These are phyloP conservation scores for Saksenaea oblongispora DNA, from an alignment of 371 early-diverging fungal species.

Conservation along the genomic window DNA sequence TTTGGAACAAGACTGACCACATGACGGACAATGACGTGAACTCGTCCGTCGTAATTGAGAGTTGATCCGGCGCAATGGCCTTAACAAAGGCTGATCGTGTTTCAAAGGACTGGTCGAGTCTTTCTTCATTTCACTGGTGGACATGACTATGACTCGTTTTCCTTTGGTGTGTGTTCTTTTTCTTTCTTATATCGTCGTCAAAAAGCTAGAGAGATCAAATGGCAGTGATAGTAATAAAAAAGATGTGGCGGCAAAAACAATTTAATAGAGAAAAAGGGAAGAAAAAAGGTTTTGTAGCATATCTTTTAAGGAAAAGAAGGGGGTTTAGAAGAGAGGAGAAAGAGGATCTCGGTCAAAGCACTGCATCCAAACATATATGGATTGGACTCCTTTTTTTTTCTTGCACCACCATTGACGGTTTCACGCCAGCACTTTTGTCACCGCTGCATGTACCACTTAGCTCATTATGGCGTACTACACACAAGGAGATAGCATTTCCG, in stretches of 20 bases:
- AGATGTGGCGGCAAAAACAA: neutral
- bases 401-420: neutral
- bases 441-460: too few species aligned
- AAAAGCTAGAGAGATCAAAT: neutral
- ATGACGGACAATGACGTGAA: conserved; percentile 7
- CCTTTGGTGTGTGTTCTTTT: neutral
- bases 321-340: neutral
- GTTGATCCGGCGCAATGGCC: neutral
- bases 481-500: too few species aligned
- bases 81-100: neutral
- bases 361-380: neutral
- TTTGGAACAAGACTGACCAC: conserved; percentile 8
- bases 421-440: neutral
- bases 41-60: neutral
- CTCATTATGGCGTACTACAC: too few species aligned
- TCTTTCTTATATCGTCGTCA: neutral
- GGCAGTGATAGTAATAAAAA: neutral
- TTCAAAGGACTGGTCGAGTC: neutral
- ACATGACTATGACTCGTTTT: neutral
- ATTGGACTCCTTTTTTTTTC: neutral
- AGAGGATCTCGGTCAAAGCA: conserved; percentile 2
- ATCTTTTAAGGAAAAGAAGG: neutral
- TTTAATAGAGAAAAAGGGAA: neutral
- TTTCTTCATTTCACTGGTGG: neutral
- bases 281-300: neutral